Percentiles rank a stretch among this genome's conserved stretches.
phyloP scores from a whole-genome alignment of 2,329 filamentous ascomycete genomes.

The Nothopassalora personata region DNA sequence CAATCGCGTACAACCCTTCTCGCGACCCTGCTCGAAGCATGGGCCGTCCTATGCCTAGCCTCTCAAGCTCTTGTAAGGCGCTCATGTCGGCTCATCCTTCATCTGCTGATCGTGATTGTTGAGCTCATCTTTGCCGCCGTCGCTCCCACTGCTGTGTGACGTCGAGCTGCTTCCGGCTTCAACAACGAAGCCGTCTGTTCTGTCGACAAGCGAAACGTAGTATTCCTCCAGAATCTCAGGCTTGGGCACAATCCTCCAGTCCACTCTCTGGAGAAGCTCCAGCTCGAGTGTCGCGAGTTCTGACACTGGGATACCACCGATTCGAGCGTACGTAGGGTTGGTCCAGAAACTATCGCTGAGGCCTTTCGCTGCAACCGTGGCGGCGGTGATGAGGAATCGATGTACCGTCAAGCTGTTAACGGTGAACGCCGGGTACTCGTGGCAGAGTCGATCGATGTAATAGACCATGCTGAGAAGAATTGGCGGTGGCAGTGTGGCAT shows the following conservation, averaged over 20 bases:
- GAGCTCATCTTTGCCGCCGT: slow-evolving; percentile 1
- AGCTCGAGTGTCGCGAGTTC: slow-evolving; percentile 89
- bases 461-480: slow-evolving; percentile 98
- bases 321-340: slow-evolving; percentile 89
- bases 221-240: slow-evolving; percentile 92
- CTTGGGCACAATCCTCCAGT: slow-evolving; percentile 96
- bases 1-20: neutral
- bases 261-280: slow-evolving; percentile 84
- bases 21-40: neutral
- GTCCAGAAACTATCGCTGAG: slow-evolving; percentile 98
- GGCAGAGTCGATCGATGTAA: slow-evolving; percentile 92
- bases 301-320: slow-evolving; percentile 84
- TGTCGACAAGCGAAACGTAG: slow-evolving; percentile 76
- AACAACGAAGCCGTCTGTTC: slow-evolving; percentile 56
- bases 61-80: neutral
- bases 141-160: slow-evolving; percentile 12
- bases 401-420: slow-evolving; percentile 96
- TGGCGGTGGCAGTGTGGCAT: slow-evolving; percentile 87
- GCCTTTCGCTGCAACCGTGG: slow-evolving; percentile 92
- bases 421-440: slow-evolving; percentile 87
- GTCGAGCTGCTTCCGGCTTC: slow-evolving; percentile 28
- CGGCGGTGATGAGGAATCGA: slow-evolving; percentile 91
- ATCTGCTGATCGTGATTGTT: slow-evolving; percentile 8
- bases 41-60: neutral
- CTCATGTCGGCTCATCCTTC: slow-evolving; percentile 7